Base-by-base conservation (phyloP, 176 grass and related monocot genomes). In the Eragrostis nindensis region DNA sequence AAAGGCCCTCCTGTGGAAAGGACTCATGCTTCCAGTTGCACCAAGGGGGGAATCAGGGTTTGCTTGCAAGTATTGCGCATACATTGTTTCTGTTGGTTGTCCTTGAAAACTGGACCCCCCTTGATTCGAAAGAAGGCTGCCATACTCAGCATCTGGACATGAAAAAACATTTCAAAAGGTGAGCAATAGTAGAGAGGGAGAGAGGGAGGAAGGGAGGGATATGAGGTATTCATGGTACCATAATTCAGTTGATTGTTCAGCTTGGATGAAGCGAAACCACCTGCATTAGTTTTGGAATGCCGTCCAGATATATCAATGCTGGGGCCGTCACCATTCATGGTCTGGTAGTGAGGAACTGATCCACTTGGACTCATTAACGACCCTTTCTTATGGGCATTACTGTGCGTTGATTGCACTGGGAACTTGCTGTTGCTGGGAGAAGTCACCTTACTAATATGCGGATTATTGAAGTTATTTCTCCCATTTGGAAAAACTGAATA, bases 131-230 rank as follows among this genome's bases (percentile, higher is more conserved):
- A 75, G 62, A 73, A 85, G 17, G 43, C 87, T 89, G 50, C 72
- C 75, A 86, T 92, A 94, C 72, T 89, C 89, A 60, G 71, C 86
- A 90, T 94, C 95, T 90, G 87, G 6, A 66, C 70, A 89, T 59
- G 25, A 48, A 85, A 82, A 73, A n/a, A 81, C 13, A 57, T 45
- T 76, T 82, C 66, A 93, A 10, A 47, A 78, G 47, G 70, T 72
- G 68, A 43, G 60, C 18, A 48, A 22, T 27, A n/a, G 43, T 6
- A 7, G n/a, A 43, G 41, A 30, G 24, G 48, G 30, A 11, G 18
- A 62, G n/a, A 39, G 4, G 41, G 22, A 16, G 48, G 16, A 22
- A 25, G 57, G 5, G 57, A 61, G 57, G 26, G 24, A 27, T 10
- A 13, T 61, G 57, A 61, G 55, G n/a, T 1, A 4, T 25, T 38